A percentile compares a stretch with the other conserved stretches of the same genome.
phyloP scores from a whole-genome alignment of 306 rosid genomes.

The Trifolium dubium region DNA sequence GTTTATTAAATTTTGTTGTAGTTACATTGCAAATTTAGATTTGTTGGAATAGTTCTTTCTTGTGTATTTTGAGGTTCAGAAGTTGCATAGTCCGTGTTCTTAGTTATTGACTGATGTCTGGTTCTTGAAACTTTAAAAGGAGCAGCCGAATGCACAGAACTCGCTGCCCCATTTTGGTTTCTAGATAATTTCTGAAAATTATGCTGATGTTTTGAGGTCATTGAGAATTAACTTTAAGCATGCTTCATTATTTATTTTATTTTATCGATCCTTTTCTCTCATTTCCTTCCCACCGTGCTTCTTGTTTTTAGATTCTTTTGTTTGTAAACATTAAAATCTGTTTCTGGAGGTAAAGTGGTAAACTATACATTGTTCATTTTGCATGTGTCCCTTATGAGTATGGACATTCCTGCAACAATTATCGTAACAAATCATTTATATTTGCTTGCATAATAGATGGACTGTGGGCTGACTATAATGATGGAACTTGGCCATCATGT shows the following conservation, averaged over 20 bases:
- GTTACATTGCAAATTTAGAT: conserved; percentile 6
- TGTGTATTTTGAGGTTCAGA: conserved; percentile 10
- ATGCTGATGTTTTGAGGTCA: conserved; percentile 25
- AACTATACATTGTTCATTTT: conserved; percentile 2
- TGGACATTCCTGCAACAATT: conserved; percentile 9
- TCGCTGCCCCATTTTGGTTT: not conserved
- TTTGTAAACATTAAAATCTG: not conserved
- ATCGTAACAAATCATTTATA: conserved; percentile 7
- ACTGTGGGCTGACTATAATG: conserved; percentile 95
- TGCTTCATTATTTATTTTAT: conserved; percentile 5
- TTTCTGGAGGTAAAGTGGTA: not conserved
- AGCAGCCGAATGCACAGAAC: not conserved
- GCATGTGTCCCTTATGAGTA: conserved; percentile 8
- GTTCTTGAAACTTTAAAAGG: not conserved
- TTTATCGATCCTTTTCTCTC: not conserved
- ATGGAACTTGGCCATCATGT: conserved; percentile 96
- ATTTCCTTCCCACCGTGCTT: not conserved
- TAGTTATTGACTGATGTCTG: not conserved
- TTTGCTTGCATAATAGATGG: conserved; percentile 69
- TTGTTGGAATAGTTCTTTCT: not conserved
- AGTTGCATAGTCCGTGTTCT: not conserved
- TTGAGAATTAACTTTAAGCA: conserved; percentile 6
- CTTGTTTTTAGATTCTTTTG: conserved; percentile 2
- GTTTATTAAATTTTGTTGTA: not conserved
- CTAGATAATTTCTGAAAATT: not conserved